phyloP scores from a whole-genome alignment of 1,284 basidiomycete species.

The Fomitopsis betulina region DNA sequence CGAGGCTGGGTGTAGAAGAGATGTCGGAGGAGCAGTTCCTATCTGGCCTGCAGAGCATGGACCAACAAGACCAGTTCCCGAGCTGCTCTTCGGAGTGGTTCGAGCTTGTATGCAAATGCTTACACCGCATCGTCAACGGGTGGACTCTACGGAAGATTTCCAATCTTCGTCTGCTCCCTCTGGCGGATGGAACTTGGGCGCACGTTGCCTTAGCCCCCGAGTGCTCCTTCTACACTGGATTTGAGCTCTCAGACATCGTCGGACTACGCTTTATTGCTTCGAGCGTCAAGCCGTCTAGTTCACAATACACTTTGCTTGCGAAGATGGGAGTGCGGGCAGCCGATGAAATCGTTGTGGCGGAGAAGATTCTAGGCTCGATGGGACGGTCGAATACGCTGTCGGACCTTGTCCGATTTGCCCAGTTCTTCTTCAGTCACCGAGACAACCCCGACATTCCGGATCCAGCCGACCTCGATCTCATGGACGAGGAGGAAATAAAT shows the following conservation, averaged over 20 bases:
- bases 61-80: neutral
- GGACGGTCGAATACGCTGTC: neutral
- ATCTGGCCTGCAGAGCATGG: neutral
- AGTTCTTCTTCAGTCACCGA: neutral
- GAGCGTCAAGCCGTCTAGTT: neutral
- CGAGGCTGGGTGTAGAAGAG: neutral
- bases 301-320: neutral
- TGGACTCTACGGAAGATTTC: neutral
- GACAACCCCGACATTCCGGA: neutral
- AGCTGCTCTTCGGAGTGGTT: neutral
- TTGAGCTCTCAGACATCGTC: neutral
- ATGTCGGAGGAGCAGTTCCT: neutral
- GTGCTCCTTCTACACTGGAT: neutral
- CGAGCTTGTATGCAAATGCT: neutral
- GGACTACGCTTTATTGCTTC: neutral
- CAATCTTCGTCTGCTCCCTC: neutral
- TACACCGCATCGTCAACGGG: neutral
- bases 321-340: neutral
- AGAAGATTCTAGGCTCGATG: neutral
- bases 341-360: neutral
- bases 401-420: neutral
- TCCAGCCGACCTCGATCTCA: neutral
- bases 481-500: neutral
- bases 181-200: neutral
- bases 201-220: neutral